Evolutionary conservation across 2,329 filamentous ascomycete genomes (phyloP), one percentile per base, ranked within the genome.

Genomic region (Rasamsonia emersonii): DNA sequence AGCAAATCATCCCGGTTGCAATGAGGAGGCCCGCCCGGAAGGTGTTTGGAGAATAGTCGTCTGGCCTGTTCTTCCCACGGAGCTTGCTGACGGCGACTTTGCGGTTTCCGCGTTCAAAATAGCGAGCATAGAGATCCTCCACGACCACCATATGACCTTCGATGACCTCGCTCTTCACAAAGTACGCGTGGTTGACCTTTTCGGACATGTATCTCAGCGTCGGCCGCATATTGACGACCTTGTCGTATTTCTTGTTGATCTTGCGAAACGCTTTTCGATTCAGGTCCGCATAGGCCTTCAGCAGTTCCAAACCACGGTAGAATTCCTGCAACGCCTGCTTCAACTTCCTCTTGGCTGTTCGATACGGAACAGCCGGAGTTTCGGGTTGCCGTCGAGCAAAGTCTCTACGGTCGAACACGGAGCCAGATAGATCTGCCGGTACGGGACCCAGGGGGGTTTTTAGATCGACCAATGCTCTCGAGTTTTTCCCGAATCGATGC

Each of bases 201-300:
- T 95, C 88, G 18, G 79, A 80, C 74, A 95, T 83, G 57, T 89
- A 96, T 17, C 81, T 75, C 51, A 82, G 73, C 0, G 80, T 73
- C 0, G 85, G 85, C 8, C 81, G 74, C 24, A 86, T 80, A 46
- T 86, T 76, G 35, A 86, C 77, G 2, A 82, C 77, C 62, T 96
- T 98, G 68, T 96, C 88, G 54, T 93, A 96, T 60, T 98, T 98
- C 59, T 98, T 98, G 62, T 93, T 95, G 53, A 98, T 86, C 58
- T 98, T 98, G 18, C 88, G 79, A 51, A 96, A 96, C 0, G 86
- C 91, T 0, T 86, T 94, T 29, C 86, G 75, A 56, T 98, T 98
- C 9, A 95, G 68, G 14, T 93, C 64, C 2, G 86, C 81, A 49
- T 93, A 98, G 0, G 85, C 83, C 61, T 95, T 96, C 37, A 98